These are phyloP conservation scores for Candida schatavii DNA, from an alignment of 805 yeast species.

Conservation along the genomic window DNA sequence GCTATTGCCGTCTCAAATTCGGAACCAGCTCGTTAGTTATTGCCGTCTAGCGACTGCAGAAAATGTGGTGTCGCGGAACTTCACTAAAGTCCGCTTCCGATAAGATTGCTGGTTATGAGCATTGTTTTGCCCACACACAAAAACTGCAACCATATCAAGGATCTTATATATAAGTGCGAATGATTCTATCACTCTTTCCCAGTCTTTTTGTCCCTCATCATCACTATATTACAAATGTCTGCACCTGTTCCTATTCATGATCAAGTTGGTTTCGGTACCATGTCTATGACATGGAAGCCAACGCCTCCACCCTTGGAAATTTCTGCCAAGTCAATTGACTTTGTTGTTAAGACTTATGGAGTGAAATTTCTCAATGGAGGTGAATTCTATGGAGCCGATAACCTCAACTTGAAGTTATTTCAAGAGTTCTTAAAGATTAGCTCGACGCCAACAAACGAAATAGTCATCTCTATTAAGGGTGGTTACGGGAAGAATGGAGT, in stretches of 20 bases:
- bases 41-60: too few species aligned
- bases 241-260: constrained; percentile 14
- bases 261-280: constrained; percentile 68
- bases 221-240: too few species aligned
- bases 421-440: constrained; percentile 49
- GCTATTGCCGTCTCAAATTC: too few species aligned
- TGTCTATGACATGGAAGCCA: constrained; percentile 76
- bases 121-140: too few species aligned
- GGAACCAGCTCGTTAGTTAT: too few species aligned
- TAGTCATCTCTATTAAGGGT: constrained; percentile 69
- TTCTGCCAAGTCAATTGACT: constrained; percentile 52
- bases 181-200: too few species aligned
- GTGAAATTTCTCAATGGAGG: constrained; percentile 66
- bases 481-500: constrained; percentile 39
- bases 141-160: too few species aligned
- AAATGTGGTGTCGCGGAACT: too few species aligned
- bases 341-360: constrained; percentile 36
- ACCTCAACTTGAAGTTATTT: constrained; percentile 54
- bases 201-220: too few species aligned
- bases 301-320: constrained; percentile 51
- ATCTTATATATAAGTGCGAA: too few species aligned
- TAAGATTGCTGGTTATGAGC: too few species aligned
- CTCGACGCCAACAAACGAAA: constrained; percentile 53
- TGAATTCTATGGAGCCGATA: constrained; percentile 66
- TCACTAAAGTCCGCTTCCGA: too few species aligned